Base-by-base conservation (phyloP, 345 rosid species). In the Hevea brasiliensis region DNA sequence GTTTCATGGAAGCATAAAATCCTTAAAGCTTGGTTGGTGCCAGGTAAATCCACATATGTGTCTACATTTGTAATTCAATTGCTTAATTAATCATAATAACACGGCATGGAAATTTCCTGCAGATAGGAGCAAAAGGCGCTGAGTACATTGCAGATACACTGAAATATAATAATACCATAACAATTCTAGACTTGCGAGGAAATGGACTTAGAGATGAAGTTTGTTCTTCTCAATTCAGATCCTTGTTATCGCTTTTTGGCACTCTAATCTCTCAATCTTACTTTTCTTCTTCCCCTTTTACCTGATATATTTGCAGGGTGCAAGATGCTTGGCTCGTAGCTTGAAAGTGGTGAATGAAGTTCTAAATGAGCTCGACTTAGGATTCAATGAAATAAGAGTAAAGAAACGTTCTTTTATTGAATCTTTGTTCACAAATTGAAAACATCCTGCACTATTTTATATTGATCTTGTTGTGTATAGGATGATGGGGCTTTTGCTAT, bases 21-120 rank as follows among this genome's bases (percentile, higher is more conserved):
- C 88, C 21, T 91, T 94, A 58, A 94, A 94, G 88, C 98, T 94
- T 70, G 97, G 98, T 75, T 94, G 97, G 98, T 94, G 98, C 80
- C 93, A 90, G 96, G 98, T 94, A 81, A 82, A 67, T 45, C 68
- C 37, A 42, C 41, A 29, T 60, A 51, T 50, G 32, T 37, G 56
- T 59, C 21, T 55, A 40, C 40, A 10, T 26, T 51, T 27, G 17
- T 63, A 10, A 15, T 11, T 12, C 7, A 23, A 13, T 53, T 32
- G 56, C 21, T 45, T 61, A 44, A 62, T 9, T 58, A 11, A 14
- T 27, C 51, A 23, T 61, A 67, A 32, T 32, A 32, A 9, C 66
- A 21, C 77, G 61, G 59, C 56, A 48, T 51, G 69, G 24, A 70
- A 32, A 13, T 68, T 27, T 73, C 73, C 68, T 82, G 84, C 89